Percentiles rank a stretch among this genome's conserved stretches.
These are phyloP conservation scores for Kingdonia uniflora DNA, from an alignment of 164 flowering plant genomes.

Conservation along the genomic window DNA sequence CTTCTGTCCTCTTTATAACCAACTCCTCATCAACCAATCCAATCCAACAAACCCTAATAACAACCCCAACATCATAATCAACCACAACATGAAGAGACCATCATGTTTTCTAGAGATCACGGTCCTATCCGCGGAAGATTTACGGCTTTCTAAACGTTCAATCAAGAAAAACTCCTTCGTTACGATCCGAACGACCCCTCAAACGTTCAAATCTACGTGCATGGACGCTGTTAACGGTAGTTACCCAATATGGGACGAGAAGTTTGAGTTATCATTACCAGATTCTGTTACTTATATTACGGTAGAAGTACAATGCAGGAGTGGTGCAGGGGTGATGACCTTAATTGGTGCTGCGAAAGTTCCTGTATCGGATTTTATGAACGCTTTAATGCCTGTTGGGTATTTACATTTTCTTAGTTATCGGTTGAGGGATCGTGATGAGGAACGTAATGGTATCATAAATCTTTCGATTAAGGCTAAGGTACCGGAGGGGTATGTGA, in stretches of 20 bases:
- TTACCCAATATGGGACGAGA: constrained; percentile 20
- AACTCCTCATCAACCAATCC: too few relatives aligned
- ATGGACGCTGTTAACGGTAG: constrained; percentile 14
- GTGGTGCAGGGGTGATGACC: not conserved
- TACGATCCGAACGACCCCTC: constrained; percentile 1
- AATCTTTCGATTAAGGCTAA: constrained; percentile 15
- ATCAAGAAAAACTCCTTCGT: constrained; percentile 17
- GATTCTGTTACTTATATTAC: not conserved
- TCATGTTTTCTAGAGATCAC: too few relatives aligned
- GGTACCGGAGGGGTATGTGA: not conserved
- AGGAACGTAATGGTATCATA: constrained; percentile 17
- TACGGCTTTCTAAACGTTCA: constrained; percentile 1
- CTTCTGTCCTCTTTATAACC: too few relatives aligned
- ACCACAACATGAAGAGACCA: too few relatives aligned
- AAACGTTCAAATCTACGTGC: constrained; percentile 1
- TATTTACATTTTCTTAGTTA: constrained; percentile 21
- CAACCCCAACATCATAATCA: too few relatives aligned
- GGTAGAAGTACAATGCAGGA: constrained; percentile 13
- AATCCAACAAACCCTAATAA: too few relatives aligned
- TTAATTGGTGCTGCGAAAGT: constrained; percentile 11
- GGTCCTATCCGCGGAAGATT: constrained; percentile 17
- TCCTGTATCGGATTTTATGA: constrained; percentile 10
- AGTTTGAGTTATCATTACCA: constrained; percentile 10
- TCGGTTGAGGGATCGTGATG: constrained; percentile 14
- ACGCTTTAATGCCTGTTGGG: constrained; percentile 2